These are phyloP conservation scores for Prunus armeniaca DNA, from an alignment of 306 rosid species.

Conservation along the genomic window DNA sequence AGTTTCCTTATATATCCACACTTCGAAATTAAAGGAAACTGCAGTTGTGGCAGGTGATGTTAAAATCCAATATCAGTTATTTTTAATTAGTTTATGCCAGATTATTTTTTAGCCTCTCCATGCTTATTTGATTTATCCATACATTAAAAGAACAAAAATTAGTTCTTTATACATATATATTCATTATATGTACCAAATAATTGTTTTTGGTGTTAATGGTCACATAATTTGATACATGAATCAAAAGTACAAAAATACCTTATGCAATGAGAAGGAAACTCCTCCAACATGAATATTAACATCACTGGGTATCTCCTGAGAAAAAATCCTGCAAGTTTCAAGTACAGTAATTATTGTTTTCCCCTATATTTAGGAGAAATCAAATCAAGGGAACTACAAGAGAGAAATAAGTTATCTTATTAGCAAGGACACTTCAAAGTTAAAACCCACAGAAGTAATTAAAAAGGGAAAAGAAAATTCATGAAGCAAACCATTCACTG, in stretches of 20 bases:
- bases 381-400: constrained; percentile 7
- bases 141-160: background rate
- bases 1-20: constrained; percentile 77
- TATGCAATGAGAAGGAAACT: constrained; percentile 75
- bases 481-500: constrained; percentile 78
- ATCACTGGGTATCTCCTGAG: constrained; percentile 97
- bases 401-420: background rate
- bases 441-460: background rate
- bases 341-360: background rate
- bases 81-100: background rate
- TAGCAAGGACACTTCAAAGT: background rate
- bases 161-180: background rate
- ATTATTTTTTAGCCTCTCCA: background rate
- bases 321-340: constrained; percentile 75
- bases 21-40: constrained; percentile 90
- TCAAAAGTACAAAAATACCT: constrained; percentile 50
- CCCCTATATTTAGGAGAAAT: constrained; percentile 1
- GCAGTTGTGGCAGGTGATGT: constrained; percentile 23
- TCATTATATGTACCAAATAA: background rate
- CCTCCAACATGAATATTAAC: constrained; percentile 70
- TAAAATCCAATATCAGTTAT: background rate
- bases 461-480: background rate
- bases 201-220: background rate
- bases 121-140: background rate
- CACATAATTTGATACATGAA: constrained; percentile 10